A percentile compares a stretch with the other conserved stretches of the same genome.
These are phyloP conservation scores for Esteya vermicola DNA, from an alignment of 2,329 filamentous ascomycete genomes.

Conservation along the genomic window DNA sequence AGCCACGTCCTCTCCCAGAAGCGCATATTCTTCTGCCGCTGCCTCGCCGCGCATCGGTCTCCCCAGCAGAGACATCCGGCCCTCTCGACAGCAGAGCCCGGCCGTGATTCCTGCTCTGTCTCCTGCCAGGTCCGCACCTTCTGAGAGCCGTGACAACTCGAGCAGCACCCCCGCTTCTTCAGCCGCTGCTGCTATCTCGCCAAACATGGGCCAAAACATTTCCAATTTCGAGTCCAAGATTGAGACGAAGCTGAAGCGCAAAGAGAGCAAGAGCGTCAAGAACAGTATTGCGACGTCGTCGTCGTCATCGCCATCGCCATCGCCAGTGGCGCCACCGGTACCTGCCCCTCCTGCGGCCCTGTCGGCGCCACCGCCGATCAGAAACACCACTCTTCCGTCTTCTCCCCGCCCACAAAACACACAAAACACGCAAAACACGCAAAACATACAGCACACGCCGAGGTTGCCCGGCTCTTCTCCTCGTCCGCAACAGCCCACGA, in stretches of 20 bases:
- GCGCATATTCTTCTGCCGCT: too few relatives aligned
- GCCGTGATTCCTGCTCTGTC: neutral
- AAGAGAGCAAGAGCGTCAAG: neutral
- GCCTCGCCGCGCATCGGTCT: slow-evolving; percentile 7
- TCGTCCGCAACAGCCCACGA: neutral
- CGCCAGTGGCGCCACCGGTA: too few relatives aligned
- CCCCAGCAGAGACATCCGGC: slow-evolving; percentile 18
- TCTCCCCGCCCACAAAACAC: too few relatives aligned
- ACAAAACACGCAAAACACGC: too few relatives aligned
- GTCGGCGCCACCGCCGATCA: neutral
- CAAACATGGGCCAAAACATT: slow-evolving; percentile 14
- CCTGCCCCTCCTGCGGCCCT: too few relatives aligned
- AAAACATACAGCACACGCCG: too few relatives aligned
- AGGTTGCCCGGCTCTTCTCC: too few relatives aligned
- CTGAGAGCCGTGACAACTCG: too few relatives aligned
- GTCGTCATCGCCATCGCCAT: neutral
- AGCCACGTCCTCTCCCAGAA: neutral
- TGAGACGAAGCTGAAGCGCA: slow-evolving; percentile 7
- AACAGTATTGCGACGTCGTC: neutral
- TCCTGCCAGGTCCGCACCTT: neutral
- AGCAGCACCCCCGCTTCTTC: neutral
- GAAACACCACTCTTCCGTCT: too few relatives aligned
- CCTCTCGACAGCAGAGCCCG: slow-evolving; percentile 7
- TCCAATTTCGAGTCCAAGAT: slow-evolving; percentile 14
- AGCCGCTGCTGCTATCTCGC: neutral